Evolutionary conservation across 345 rosid genomes (phyloP), one percentile per base, ranked within the genome.

Genomic region (Boechera divaricarpa): DNA sequence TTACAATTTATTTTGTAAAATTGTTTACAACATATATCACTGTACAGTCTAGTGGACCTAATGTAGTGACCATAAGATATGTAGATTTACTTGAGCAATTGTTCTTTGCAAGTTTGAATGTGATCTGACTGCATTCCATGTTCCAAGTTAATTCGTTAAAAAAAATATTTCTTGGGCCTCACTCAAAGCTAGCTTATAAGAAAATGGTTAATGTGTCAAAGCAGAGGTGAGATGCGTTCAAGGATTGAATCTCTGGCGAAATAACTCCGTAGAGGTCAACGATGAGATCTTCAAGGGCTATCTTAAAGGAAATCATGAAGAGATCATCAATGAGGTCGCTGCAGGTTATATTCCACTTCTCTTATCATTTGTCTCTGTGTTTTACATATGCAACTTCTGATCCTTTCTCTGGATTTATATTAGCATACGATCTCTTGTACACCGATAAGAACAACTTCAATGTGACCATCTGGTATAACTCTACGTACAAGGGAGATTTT

Each of bases 401-500:
- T 44, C 18, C 51, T 18, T 38, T 61, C 28, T 65, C 63, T 6
- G 9, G 32, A 75, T 58, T 49, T 63, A 74, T 60, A 73, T 57
- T 84, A 95, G 99, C 89, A 28, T 95, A 89, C 78, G 99, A 95
- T 88, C 82, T 92, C 81, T 80, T 87, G 76, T 79, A 95, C 80
- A 85, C 99, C 28, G 66, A 83, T 72, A 63, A 16, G 47, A 85
- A 48, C 35, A 88, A 77, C 53, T 91, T 87, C 76, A 91, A 89
- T 54, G 88, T 87, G 81, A 86, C 67, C 83, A 74, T 92, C 70
- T 91, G 94, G 98, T 95, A 87, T 86, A 95, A 95, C 75, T 83
- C 96, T 42, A 85, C 92, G 12, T 81, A 78, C 67, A 80, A 80
- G 76, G 72, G 86, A 63, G 76, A 61, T 39, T 21, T 73, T 18